Percentiles rank a stretch among this genome's conserved stretches.
phyloP scores from a whole-genome alignment of 306 rosid genomes.

The Quercus engelmannii region DNA sequence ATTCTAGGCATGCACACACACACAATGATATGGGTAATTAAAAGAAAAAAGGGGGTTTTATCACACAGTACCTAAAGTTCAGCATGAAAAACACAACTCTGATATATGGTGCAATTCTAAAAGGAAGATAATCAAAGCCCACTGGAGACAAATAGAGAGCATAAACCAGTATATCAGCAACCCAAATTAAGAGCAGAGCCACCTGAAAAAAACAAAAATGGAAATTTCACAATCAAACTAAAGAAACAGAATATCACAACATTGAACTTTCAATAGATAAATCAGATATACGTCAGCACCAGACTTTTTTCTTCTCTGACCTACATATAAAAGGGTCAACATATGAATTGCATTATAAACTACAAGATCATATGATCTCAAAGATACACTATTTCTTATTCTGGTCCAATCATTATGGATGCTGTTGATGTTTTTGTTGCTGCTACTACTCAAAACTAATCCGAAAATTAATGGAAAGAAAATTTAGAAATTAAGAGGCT shows the following conservation, averaged over 20 bases:
- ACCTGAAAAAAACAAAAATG: constrained; percentile 50
- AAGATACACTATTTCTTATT: not conserved
- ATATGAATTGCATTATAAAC: not conserved
- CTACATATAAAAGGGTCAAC: not conserved
- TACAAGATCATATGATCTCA: not conserved
- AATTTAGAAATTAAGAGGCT: not conserved
- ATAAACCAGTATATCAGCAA: constrained; percentile 71
- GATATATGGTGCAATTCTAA: constrained; percentile 91
- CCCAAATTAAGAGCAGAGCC: constrained; percentile 50
- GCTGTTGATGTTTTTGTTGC: not conserved
- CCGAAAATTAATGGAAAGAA: not conserved
- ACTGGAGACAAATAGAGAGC: constrained; percentile 63
- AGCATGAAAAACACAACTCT: constrained; percentile 81
- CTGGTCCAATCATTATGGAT: no score
- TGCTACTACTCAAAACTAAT: not conserved
- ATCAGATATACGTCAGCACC: not conserved
- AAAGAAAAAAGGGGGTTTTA: constrained; percentile 2
- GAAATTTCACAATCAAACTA: constrained; percentile 19
- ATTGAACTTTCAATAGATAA: constrained; percentile 1
- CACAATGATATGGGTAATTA: not conserved
- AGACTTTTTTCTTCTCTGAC: not conserved
- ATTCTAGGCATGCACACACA: not conserved
- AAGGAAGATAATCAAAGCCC: constrained; percentile 70
- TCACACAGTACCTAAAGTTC: constrained; percentile 65
- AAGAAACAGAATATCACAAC: constrained; percentile 1